phyloP scores from a whole-genome alignment of 164 flowering plant genomes.

The Chimonanthus salicifolius region DNA sequence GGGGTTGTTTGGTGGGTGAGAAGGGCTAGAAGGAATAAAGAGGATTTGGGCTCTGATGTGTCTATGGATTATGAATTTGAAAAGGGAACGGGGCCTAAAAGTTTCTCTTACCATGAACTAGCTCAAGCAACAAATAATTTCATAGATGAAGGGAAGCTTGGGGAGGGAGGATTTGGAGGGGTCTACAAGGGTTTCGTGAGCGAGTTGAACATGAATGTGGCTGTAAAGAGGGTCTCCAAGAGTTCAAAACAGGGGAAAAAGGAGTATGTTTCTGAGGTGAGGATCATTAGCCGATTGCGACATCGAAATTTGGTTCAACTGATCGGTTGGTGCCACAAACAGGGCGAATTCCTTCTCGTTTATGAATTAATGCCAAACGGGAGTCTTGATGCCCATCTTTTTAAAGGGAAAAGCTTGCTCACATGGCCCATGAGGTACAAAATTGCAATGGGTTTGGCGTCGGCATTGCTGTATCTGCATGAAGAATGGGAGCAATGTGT shows the following conservation, averaged over 20 bases:
- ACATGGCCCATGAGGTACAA: conserved; percentile 40
- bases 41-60: conserved; percentile 3
- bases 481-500: conserved; percentile 74
- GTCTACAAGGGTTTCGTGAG: conserved; percentile 17
- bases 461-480: conserved; percentile 61
- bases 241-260: conserved; percentile 14
- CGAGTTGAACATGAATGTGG: conserved; percentile 10
- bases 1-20: not conserved
- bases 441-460: conserved; percentile 55
- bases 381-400: conserved; percentile 51
- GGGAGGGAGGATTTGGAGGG: conserved; percentile 32
- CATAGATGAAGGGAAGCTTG: conserved; percentile 24
- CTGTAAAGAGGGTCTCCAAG: conserved; percentile 57
- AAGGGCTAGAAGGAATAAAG: not conserved
- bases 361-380: conserved; percentile 66
- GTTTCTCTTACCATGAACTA: conserved; percentile 21
- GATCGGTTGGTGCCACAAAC: conserved; percentile 80
- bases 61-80: conserved; percentile 22
- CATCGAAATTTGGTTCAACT: conserved; percentile 70
- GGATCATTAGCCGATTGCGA: conserved; percentile 40
- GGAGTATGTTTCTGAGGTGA: conserved; percentile 50
- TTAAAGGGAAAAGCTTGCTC: conserved; percentile 13
- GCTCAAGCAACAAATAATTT: conserved; percentile 21
- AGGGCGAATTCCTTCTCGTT: conserved; percentile 51
- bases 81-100: conserved; percentile 25